These are phyloP conservation scores for Aurinia saxatilis DNA, from an alignment of 345 rosid genomes.

Conservation along the genomic window DNA sequence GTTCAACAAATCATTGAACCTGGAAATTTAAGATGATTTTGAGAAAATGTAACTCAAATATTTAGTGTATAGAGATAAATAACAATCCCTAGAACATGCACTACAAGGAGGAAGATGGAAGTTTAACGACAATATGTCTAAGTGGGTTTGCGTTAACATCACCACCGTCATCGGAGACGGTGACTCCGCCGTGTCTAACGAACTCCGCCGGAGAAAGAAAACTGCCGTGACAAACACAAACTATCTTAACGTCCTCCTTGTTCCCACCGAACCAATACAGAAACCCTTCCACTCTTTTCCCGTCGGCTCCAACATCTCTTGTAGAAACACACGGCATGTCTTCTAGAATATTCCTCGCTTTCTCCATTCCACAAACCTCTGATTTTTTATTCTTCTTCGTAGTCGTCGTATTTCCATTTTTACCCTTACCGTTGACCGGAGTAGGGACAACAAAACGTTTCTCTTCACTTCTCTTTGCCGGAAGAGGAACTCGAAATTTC, in stretches of 20 bases:
- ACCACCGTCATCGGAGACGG: conserved; percentile 6
- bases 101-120: conserved; percentile 23
- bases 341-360: conserved; percentile 32
- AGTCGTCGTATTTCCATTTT: not conserved
- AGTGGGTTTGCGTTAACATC: conserved; percentile 58
- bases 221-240: conserved; percentile 51
- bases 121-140: conserved; percentile 65
- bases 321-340: conserved; percentile 51
- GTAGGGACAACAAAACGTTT: too few species aligned
- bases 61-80: not conserved
- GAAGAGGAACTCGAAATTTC: not conserved
- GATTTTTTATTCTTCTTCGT: not conserved
- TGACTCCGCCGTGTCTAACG: conserved; percentile 38
- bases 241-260: conserved; percentile 35
- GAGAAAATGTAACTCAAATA: not conserved
- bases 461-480: not conserved
- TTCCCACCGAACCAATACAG: conserved; percentile 33
- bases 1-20: too few species aligned
- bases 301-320: conserved; percentile 41
- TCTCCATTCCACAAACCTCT: conserved; percentile 34
- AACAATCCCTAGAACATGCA: not conserved
- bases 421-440: not conserved
- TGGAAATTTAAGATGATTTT: too few species aligned
- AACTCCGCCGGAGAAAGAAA: conserved; percentile 45
- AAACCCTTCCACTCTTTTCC: conserved; percentile 40